Conservation (phyloP, 768 basidiomycete genomes). For the Phlegmacium glaucopus region DNA sequence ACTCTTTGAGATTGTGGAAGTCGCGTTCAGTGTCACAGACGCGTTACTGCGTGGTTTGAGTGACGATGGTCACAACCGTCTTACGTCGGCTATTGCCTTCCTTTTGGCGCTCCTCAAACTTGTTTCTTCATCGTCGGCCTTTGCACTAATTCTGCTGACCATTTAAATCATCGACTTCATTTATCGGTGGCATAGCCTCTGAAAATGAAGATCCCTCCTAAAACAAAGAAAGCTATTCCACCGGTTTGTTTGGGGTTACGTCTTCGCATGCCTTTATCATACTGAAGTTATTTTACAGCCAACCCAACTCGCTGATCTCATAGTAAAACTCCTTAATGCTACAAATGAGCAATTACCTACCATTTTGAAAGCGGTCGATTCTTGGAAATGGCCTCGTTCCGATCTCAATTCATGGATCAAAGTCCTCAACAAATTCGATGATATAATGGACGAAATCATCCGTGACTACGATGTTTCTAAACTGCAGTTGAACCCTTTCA, state of each 20-base stretch:
- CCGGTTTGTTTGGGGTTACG: constrained; percentile 51
- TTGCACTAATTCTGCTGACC: constrained; percentile 2
- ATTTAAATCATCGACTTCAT: constrained; percentile 5
- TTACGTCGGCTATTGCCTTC: constrained; percentile 24
- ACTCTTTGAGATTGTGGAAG: too few relatives aligned
- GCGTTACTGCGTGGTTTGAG: constrained; percentile 4
- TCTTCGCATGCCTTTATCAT: constrained; percentile 12
- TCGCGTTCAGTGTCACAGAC: constrained; percentile 9
- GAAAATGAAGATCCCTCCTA: constrained; percentile 86
- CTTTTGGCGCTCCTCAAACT: constrained; percentile 2
- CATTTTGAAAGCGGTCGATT: constrained; percentile 63
- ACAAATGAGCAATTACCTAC: constrained; percentile 69
- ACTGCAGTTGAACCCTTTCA: constrained; percentile 78
- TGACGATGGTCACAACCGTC: constrained; percentile 11
- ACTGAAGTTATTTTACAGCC: constrained; percentile 44
- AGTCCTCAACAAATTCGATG: constrained; percentile 94
- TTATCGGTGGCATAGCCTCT: constrained; percentile 45
- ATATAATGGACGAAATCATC: constrained; percentile 79
- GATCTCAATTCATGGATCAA: constrained; percentile 97
- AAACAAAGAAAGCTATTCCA: constrained; percentile 76
- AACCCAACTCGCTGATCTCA: constrained; percentile 78
- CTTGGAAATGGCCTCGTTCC: constrained; percentile 94
- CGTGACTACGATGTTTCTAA: constrained; percentile 83
- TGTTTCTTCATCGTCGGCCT: constrained; percentile 1
- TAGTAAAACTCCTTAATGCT: constrained; percentile 63